These are phyloP conservation scores for Xylaria acuta DNA, from an alignment of 495 filamentous ascomycete species.

Conservation along the genomic window DNA sequence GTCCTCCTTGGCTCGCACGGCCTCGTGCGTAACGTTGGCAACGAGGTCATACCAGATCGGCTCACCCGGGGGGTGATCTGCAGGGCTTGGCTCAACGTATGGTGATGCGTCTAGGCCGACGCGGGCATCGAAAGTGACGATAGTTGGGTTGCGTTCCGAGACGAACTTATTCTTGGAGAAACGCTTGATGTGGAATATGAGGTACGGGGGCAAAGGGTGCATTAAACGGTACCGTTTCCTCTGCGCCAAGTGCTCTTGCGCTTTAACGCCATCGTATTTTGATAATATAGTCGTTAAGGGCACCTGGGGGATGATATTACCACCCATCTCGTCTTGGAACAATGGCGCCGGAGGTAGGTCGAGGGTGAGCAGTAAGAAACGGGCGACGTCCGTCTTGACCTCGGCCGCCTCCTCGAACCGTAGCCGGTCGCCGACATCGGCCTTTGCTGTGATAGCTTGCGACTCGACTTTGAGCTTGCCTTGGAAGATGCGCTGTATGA, in stretches of 20 bases:
- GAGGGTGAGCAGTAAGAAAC: conserved; percentile 89
- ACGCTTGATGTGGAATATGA: conserved; percentile 95
- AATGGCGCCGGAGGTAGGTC: conserved; percentile 92
- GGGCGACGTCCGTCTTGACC: conserved; percentile 74
- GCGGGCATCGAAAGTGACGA: conserved; percentile 89
- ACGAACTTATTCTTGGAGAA: conserved; percentile 97
- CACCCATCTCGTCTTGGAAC: conserved; percentile 90
- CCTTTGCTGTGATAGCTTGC: conserved; percentile 91
- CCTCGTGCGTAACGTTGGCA: conserved; percentile 93
- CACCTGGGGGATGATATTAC: conserved; percentile 96
- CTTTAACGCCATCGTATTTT: conserved; percentile 91
- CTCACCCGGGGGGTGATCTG: conserved; percentile 68
- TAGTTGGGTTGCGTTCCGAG: conserved; percentile 93
- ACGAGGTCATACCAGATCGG: conserved; percentile 96
- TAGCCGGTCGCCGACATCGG: conserved; percentile 84
- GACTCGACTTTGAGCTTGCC: conserved; percentile 90
- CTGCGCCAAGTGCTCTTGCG: conserved; percentile 86
- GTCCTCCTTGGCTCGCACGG: conserved; percentile 68
- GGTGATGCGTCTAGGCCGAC: conserved; percentile 81
- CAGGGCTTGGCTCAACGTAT: conserved; percentile 68
- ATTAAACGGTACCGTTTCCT: conserved; percentile 88
- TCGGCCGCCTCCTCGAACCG: conserved; percentile 91
- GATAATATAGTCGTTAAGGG: conserved; percentile 85
- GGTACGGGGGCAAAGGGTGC: conserved; percentile 89
- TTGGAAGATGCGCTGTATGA: conserved; percentile 92